Evolutionary conservation across 2,329 filamentous ascomycete genomes (phyloP), one percentile per base, ranked within the genome.

Genomic region (Diaporthe australafricana): DNA sequence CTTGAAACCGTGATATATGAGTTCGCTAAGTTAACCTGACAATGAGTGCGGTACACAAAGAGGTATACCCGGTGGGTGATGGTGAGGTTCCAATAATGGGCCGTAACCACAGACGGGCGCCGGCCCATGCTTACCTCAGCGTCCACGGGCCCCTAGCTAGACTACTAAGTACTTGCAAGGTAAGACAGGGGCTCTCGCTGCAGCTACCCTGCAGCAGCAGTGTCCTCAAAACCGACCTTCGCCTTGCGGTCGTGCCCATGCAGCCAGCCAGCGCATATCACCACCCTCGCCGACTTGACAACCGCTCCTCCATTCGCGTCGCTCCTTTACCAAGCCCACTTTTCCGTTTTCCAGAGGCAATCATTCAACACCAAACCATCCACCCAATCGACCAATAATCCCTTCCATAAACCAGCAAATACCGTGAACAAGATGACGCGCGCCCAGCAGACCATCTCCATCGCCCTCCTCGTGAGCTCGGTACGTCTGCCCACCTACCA

Each of bases 361-460:
- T 22, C 17, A 52, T 47, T 57, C 55, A 20, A n/a, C 16, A 30
- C 52, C 25, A 30, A 22, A 42, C 5, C 16, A n/a, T 2, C 25
- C 32, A 25, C 6, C 38, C 38, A 40, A 9, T 35, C 22, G 14
- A 11, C 22, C 45, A 38, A 60, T 9, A 52, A 22, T 25, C 5
- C 27, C 27, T 35, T 42, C 35, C 16, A 65, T 22, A 30, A 30
- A 11, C 20, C 42, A 57, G 12, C 47, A 38, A 0, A n/a, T 16
- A 9, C 6, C 20, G 5, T 42, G 27, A 72, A 77, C 84, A 91
- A 76, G 75, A 98, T 98, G 96, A 98, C 96, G 77, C 94, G 95
- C 84, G 96, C 96, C 27, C 92, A 94, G 82, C 95, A 98, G 84
- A 96, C 94, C 75, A 92, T 98, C 81, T 97, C 95, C 74, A 88